Evolutionary conservation across 2,329 filamentous ascomycete species (phyloP).

Genomic region (Diaporthe sp.): DNA sequence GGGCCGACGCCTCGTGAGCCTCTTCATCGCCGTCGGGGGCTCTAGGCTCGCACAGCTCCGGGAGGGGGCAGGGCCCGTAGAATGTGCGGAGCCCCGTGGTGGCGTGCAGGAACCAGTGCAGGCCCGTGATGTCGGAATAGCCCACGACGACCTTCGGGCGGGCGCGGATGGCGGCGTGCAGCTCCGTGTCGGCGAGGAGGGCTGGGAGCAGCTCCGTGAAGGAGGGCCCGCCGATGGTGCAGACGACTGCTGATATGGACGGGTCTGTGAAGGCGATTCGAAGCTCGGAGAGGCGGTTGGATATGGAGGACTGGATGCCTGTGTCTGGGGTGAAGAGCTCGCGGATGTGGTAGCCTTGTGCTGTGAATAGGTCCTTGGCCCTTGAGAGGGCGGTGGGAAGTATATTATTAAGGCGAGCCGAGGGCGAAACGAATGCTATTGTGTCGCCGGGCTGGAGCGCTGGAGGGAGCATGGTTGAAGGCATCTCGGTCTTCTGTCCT

Average conservation of each 20-base stretch:
- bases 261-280: slow-evolving; percentile 55
- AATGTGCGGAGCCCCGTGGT: slow-evolving; percentile 58
- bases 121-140: slow-evolving; percentile 57
- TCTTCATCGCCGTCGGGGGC: slow-evolving; percentile 51
- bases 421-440: slow-evolving; percentile 58
- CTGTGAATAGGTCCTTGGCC: slow-evolving; percentile 49
- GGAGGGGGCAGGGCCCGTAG: slow-evolving; percentile 57
- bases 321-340: slow-evolving; percentile 51
- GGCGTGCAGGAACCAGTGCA: slow-evolving; percentile 59
- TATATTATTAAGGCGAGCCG: slow-evolving; percentile 52
- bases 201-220: slow-evolving; percentile 57
- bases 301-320: slow-evolving; percentile 51
- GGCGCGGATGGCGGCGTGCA: slow-evolving; percentile 51
- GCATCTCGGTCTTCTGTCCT: neutral
- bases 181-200: slow-evolving; percentile 52
- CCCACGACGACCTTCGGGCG: slow-evolving; percentile 60
- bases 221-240: slow-evolving; percentile 56
- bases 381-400: slow-evolving; percentile 50
- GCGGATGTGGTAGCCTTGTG: slow-evolving; percentile 53
- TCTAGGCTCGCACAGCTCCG: slow-evolving; percentile 54
- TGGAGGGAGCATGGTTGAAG: slow-evolving; percentile 9
- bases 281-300: slow-evolving; percentile 55
- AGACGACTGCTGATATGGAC: slow-evolving; percentile 53
- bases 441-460: slow-evolving; percentile 53
- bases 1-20: slow-evolving; percentile 42